phyloP scores from a whole-genome alignment of 2,329 filamentous ascomycete genomes.

The Aspergillaceae sp. region DNA sequence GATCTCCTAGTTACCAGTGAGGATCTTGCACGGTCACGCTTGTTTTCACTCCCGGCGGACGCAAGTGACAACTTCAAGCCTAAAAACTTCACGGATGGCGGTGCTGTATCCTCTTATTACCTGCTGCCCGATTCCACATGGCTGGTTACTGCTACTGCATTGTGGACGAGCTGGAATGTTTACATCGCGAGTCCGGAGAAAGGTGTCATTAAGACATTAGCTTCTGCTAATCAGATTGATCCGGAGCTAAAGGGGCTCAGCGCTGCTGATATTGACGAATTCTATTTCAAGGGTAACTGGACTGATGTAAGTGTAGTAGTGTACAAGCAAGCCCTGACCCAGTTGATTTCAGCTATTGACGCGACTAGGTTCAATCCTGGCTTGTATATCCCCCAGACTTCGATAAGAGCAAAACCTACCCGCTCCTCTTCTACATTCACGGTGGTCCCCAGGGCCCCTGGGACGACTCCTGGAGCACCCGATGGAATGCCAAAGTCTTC shows the following conservation, averaged over 20 bases:
- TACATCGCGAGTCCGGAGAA: slow-evolving; percentile 25
- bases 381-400: slow-evolving; percentile 48
- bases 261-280: slow-evolving; percentile 28
- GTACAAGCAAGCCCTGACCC: not conserved
- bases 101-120: slow-evolving; percentile 22
- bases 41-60: slow-evolving; percentile 28
- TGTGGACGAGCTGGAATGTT: slow-evolving; percentile 30
- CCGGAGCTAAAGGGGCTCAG: slow-evolving; percentile 28
- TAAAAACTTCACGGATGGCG: slow-evolving; percentile 28
- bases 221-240: slow-evolving; percentile 33
- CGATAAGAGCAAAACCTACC: slow-evolving; percentile 62
- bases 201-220: slow-evolving; percentile 19
- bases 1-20: slow-evolving; percentile 68
- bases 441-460: slow-evolving; percentile 74
- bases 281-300: slow-evolving; percentile 30
- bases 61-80: slow-evolving; percentile 27
- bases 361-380: slow-evolving; percentile 29
- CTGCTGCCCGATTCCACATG: slow-evolving; percentile 22
- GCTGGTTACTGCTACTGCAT: slow-evolving; percentile 25
- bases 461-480: slow-evolving; percentile 66
- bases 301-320: slow-evolving; percentile 25
- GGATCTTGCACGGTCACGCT: slow-evolving; percentile 49
- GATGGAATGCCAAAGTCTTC: slow-evolving; percentile 81
- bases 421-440: slow-evolving; percentile 70
- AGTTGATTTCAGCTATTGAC: slow-evolving; percentile 4